Conservation (phyloP, 768 basidiomycete genomes). For the Boletus tylopilopsis region DNA sequence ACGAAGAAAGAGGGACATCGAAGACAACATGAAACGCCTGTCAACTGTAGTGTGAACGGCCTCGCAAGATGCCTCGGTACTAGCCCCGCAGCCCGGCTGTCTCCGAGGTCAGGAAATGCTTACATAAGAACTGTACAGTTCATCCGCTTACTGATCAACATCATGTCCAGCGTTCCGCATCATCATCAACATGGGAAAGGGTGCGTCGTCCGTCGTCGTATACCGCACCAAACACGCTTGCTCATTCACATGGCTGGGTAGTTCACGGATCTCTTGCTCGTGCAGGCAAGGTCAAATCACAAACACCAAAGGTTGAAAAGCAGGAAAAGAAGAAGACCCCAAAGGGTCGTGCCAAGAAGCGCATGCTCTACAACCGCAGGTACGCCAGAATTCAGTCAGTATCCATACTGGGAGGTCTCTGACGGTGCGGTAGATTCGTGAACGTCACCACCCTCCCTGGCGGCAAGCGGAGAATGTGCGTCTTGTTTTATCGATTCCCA, state of each 20-base stretch:
- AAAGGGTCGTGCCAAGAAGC: constrained; percentile 97
- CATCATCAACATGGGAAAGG: constrained; percentile 76
- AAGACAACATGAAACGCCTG: too few species aligned
- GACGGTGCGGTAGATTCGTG: constrained; percentile 60
- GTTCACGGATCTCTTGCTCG: constrained; percentile 99
- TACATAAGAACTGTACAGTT: constrained; percentile 42
- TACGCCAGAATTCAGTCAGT: constrained; percentile 37
- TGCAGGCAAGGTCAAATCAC: constrained; percentile 99
- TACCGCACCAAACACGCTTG: background rate
- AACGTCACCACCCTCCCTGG: constrained; percentile 89
- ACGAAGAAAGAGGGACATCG: too few species aligned
- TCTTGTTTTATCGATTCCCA: constrained; percentile 46
- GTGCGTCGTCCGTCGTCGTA: constrained; percentile 33
- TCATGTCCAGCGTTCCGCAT: constrained; percentile 34
- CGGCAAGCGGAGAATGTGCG: constrained; percentile 96
- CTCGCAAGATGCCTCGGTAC: too few species aligned
- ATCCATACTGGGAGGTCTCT: background rate
- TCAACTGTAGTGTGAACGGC: too few species aligned
- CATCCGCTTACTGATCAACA: constrained; percentile 12
- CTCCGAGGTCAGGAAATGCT: too few species aligned
- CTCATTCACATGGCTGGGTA: constrained; percentile 24
- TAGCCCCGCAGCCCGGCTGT: too few species aligned
- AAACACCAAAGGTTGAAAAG: constrained; percentile 96
- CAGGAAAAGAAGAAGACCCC: constrained; percentile 99
- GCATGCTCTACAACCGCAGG: constrained; percentile 90